Conservation (phyloP, 129 eudicot genomes). For the Sambucus nigra region DNA sequence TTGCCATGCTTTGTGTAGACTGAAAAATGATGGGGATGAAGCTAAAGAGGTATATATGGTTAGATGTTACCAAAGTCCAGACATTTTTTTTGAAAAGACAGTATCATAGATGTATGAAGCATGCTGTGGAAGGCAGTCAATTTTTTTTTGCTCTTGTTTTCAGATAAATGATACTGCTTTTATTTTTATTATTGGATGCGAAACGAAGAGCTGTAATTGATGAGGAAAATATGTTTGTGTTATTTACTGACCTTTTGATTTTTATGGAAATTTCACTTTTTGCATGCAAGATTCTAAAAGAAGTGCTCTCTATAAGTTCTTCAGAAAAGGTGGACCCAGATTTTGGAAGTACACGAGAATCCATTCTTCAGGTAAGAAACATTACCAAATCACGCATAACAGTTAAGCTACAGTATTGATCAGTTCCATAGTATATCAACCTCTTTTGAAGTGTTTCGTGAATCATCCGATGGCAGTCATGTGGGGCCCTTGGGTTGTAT, state of each 20-base stretch:
- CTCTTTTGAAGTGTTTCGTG: too few species aligned
- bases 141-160: not conserved
- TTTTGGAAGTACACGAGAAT: slow-evolving; percentile 67
- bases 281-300: slow-evolving; percentile 40
- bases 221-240: not conserved
- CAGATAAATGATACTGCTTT: too few species aligned
- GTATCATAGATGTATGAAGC: too few species aligned
- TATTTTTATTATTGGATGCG: too few species aligned
- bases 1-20: slow-evolving; percentile 64
- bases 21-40: slow-evolving; percentile 56
- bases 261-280: slow-evolving; percentile 1
- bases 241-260: not conserved
- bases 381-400: not conserved
- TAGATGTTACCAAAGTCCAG: not conserved
- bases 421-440: too few species aligned
- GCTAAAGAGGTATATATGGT: slow-evolving; percentile 58
- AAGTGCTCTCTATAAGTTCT: slow-evolving; percentile 52
- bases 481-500: too few species aligned
- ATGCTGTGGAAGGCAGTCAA: too few species aligned
- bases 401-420: too few species aligned
- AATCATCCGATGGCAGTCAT: too few species aligned
- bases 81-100: not conserved
- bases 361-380: slow-evolving; percentile 68
- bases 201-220: too few species aligned
- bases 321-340: slow-evolving; percentile 44